Evolutionary conservation across 2,329 filamentous ascomycete genomes (phyloP), one percentile per base, ranked within the genome.

Genomic region (Cordyceps farinosa): DNA sequence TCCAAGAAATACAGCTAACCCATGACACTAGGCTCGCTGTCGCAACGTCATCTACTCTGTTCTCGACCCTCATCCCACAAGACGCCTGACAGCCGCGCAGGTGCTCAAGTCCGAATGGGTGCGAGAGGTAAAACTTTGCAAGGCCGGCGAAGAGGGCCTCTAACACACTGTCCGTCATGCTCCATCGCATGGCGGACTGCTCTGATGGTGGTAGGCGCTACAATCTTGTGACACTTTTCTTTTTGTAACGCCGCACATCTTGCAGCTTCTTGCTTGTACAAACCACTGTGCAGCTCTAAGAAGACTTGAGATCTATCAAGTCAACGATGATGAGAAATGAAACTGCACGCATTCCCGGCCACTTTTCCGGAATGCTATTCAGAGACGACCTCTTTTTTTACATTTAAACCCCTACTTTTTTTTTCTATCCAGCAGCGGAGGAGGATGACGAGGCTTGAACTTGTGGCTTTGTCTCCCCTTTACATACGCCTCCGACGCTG

Each of bases 31-130:
- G 94, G 93, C 93, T 69, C 92, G 94, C 70, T 99, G 95, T 78
- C 90, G 95, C 66, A 99, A 99, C 71, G 95, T 99, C 71, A 97
- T 99, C 74, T 99, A 99, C 79, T 98, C 93, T 29, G 97, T 99
- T 67, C 84, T 99, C 52, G 95, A 99, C 73, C 95, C 95, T 36
- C 97, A 97, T 74, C 92, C 95, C 32, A 86, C 86, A 63, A 90
- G 95, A 67, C 91, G 95, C 70, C 94, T 99, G 74, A 97, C 92
- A 36, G 94, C 95, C 64, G 94, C 93, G 47, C 95, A 99, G 79
- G 92, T 98, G 63, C 87, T 99, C 71, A 97, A 97, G 78, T 98
- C 94, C 5, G 95, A 99, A 80, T 99, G 95, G 95, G 92, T 95
- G 69, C 91, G 95, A 69, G 94, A 97, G 77, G 97, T 98, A 77